Base-by-base conservation (phyloP, 495 filamentous ascomycete genomes). In the Neurospora tetraspora region DNA sequence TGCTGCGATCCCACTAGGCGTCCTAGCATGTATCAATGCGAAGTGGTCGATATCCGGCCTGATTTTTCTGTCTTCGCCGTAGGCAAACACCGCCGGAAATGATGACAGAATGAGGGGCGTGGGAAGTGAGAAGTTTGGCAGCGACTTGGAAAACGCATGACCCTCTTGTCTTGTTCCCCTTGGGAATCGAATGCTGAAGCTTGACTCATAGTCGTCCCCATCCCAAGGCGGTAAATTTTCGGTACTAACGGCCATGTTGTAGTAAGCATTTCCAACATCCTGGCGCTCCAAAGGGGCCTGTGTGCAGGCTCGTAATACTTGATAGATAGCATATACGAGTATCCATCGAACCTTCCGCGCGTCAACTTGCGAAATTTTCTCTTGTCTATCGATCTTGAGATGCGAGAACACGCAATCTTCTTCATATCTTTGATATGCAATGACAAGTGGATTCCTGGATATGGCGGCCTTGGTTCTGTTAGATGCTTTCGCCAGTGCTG, bases 341-440 rank as follows among this genome's bases (percentile, higher is more conserved):
- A 92, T 84, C 91, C 91, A 94, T 36, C 91, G 88, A 39, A 90
- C 86, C 74, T 89, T 89, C 31, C 89, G 87, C 20, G 87, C 86
- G 39, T 90, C 89, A 61, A 81, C 77, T n/a, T 80, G 83, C 6
- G 83, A 83, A 1, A 85, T 65, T 69, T 80, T 83, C 69, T 86
- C 82, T 4, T 73, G 42, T 39, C 77, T 82, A n/a, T 83, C 81
- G 12, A 71, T 73, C 73, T 82, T 86, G 7, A 73, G 75, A 12
- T 79, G 76, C 5, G 75, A 78, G 61, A 81, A 79, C 47, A 81
- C 70, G 7, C 80, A 79, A 18, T 84, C 81, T 69, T 84, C 83
- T 73, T 87, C 85, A 40, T 86, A 86, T 45, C 73, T 79, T 20
- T 80, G 81, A 73, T 86, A 87, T 27, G 83, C 81, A 18, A 78